Evolutionary conservation across 2,329 filamentous ascomycete genomes (phyloP).

Genomic region (Drechslerella dactyloides): DNA sequence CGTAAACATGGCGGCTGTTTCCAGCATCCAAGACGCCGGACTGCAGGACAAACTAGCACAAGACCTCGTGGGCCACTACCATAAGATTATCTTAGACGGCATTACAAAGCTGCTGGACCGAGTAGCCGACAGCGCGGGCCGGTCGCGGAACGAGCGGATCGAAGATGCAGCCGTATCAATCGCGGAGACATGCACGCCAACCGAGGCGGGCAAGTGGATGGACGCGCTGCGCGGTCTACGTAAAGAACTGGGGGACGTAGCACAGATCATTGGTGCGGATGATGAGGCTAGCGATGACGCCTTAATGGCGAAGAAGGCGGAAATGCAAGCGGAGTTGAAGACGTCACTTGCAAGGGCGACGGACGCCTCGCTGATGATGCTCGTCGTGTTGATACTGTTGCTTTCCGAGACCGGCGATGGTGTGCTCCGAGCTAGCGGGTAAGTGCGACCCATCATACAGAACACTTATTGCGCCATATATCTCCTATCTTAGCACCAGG

Average conservation of each 20-base stretch:
- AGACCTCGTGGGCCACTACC: constrained; percentile 38
- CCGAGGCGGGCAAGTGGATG: constrained; percentile 19
- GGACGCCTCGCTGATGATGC: constrained; percentile 52
- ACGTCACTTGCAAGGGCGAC: constrained; percentile 49
- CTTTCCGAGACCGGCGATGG: constrained; percentile 52
- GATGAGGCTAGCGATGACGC: constrained; percentile 42
- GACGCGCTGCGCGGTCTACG: constrained; percentile 17
- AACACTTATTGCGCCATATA: background rate
- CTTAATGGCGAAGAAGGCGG: constrained; percentile 40
- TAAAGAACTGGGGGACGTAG: constrained; percentile 19
- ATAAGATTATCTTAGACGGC: constrained; percentile 29
- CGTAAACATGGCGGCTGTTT: constrained; percentile 22
- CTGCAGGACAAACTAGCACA: constrained; percentile 42
- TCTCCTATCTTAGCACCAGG: too few relatives aligned
- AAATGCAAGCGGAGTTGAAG: constrained; percentile 53
- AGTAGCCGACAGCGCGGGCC: constrained; percentile 27
- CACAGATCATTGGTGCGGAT: constrained; percentile 8
- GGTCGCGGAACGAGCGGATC: constrained; percentile 35
- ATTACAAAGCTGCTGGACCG: constrained; percentile 34
- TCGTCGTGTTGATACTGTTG: constrained; percentile 53
- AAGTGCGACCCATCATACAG: constrained; percentile 31
- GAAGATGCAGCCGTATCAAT: constrained; percentile 28
- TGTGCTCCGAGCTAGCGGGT: constrained; percentile 54
- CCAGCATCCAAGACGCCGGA: constrained; percentile 26
- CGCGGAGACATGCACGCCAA: constrained; percentile 10